Conservation (phyloP, 2,329 filamentous ascomycete species). For the Penicillium crustosum region DNA sequence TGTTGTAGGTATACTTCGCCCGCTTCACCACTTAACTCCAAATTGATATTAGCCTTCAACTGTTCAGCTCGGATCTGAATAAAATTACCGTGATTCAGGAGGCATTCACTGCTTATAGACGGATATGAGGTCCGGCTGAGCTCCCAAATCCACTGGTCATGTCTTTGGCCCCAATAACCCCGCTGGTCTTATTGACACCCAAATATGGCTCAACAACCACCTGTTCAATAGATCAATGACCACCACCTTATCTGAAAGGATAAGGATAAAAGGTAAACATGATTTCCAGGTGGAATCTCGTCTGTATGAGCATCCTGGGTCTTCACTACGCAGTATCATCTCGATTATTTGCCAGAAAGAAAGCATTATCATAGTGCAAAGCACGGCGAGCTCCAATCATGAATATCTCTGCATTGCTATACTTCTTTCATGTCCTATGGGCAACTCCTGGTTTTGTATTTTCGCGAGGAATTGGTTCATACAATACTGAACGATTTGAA, state of each 20-base stretch:
- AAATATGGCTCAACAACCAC: constrained; percentile 11
- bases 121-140: not conserved
- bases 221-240: constrained; percentile 3
- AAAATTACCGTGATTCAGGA: not conserved
- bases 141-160: not conserved
- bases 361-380: not conserved
- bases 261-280: constrained; percentile 14
- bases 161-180: constrained; percentile 3
- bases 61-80: not conserved
- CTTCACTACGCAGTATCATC: not conserved
- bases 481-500: constrained; percentile 25
- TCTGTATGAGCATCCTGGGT: not conserved
- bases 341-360: not conserved
- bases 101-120: not conserved
- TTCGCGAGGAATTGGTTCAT: not conserved
- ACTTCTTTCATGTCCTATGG: constrained; percentile 24
- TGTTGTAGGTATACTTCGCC: not conserved
- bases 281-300: not conserved
- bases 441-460: constrained; percentile 14
- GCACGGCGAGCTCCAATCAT: constrained; percentile 12
- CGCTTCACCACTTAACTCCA: not conserved
- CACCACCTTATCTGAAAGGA: constrained; percentile 3
- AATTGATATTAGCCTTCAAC: not conserved
- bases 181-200: constrained; percentile 19
- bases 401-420: constrained; percentile 23